Percentiles rank a stretch among this genome's conserved stretches.
Evolutionary conservation across 176 grass and related monocot genomes (phyloP).

Genomic region (Eremochloa ophiuroides): DNA sequence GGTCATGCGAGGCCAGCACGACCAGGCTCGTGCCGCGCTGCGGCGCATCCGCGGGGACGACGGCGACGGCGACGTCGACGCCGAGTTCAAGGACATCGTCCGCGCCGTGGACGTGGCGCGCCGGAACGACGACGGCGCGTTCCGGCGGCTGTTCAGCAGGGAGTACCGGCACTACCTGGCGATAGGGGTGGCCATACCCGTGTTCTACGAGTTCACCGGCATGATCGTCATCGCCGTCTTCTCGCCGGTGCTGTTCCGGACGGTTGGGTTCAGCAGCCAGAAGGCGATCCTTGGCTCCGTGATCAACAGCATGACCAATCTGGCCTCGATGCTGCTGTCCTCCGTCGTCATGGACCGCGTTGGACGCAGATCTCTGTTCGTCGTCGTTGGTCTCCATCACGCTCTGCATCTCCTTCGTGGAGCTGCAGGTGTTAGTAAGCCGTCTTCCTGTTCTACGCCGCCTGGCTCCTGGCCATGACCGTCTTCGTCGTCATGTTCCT

Average conservation of each 20-base stretch:
- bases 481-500: not conserved
- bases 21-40: slow-evolving; percentile 42
- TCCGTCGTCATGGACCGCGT: slow-evolving; percentile 34
- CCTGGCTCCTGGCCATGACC: not conserved
- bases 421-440: not conserved
- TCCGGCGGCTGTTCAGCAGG: slow-evolving; percentile 27
- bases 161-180: slow-evolving; percentile 49
- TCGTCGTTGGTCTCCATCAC: slow-evolving; percentile 47
- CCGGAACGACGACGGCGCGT: slow-evolving; percentile 46
- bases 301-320: slow-evolving; percentile 26
- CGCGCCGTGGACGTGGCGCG: slow-evolving; percentile 22
- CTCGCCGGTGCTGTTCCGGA: slow-evolving; percentile 58
- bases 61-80: slow-evolving; percentile 35
- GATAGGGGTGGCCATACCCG: slow-evolving; percentile 55
- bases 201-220: slow-evolving; percentile 65
- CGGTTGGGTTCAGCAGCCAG: slow-evolving; percentile 55
- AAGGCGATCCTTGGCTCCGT: slow-evolving; percentile 42
- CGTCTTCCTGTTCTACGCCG: not conserved
- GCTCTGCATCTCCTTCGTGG: slow-evolving; percentile 8
- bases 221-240: slow-evolving; percentile 49
- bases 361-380: slow-evolving; percentile 48
- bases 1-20: slow-evolving; percentile 34
- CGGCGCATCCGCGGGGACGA: slow-evolving; percentile 32
- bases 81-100: slow-evolving; percentile 56
- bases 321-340: slow-evolving; percentile 20